These are phyloP conservation scores for Syzygium aqueum DNA, from an alignment of 345 rosid genomes.

Conservation along the genomic window DNA sequence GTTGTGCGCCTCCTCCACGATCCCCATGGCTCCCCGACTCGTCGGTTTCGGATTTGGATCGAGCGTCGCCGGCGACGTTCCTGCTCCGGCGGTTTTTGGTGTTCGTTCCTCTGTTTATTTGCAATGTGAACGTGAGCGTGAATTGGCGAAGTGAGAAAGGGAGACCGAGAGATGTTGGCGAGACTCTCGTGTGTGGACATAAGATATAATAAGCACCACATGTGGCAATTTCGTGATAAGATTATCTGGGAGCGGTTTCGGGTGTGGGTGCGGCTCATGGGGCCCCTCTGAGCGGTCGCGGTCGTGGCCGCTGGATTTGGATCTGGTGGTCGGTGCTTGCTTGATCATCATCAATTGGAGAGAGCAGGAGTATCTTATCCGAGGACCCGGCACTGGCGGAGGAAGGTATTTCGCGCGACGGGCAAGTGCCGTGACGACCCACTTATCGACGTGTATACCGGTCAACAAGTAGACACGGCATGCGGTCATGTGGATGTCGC, in stretches of 20 bases:
- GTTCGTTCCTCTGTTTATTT: not conserved
- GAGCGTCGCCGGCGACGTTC: not conserved
- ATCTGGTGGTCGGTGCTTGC: not conserved
- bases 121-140: not conserved
- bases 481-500: not conserved
- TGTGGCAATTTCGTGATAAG: not conserved
- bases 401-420: not conserved
- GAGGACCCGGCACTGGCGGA: not conserved
- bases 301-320: not conserved
- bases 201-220: not conserved
- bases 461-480: no score
- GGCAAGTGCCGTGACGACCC: not conserved
- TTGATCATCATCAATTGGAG: not conserved
- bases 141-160: not conserved
- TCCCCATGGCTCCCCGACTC: conserved; percentile 34
- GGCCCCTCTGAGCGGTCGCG: not conserved
- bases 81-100: not conserved
- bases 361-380: not conserved
- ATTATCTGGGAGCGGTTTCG: not conserved
- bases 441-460: no score
- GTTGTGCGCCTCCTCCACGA: conserved; percentile 83
- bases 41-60: not conserved
- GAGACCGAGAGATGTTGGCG: not conserved
- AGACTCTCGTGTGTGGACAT: not conserved
- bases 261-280: not conserved